These are phyloP conservation scores for Cenchrus fungigraminus DNA, from an alignment of 176 grass and related monocot genomes.

Conservation along the genomic window DNA sequence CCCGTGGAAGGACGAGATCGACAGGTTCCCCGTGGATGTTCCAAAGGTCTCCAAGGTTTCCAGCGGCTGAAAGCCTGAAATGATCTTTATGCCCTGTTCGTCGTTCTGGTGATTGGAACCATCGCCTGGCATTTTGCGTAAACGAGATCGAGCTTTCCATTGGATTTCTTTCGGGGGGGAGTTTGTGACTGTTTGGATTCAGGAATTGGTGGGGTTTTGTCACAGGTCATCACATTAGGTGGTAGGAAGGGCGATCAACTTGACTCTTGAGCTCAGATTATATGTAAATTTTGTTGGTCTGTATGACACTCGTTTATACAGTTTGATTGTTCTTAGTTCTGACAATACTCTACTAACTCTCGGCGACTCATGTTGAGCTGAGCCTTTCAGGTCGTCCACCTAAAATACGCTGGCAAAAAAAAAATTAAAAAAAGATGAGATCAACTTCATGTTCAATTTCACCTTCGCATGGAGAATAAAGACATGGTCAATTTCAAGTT, in stretches of 20 bases:
- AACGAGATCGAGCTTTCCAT: no score
- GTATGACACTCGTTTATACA: background rate
- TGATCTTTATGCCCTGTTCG: background rate
- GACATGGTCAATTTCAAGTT: background rate
- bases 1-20: constrained; percentile 92
- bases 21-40: constrained; percentile 66
- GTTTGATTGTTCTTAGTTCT: background rate
- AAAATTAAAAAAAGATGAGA: no score
- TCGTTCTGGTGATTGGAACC: background rate
- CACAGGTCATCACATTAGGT: background rate
- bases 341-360: no score
- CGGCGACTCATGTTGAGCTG: no score
- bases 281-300: background rate
- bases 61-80: constrained; percentile 22
- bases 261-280: background rate
- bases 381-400: no score
- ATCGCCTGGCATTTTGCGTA: no score
- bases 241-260: background rate
- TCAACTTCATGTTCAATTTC: background rate
- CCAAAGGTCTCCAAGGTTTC: constrained; percentile 56
- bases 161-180: no score
- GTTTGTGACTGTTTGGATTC: constrained; percentile 3
- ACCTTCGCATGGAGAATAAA: background rate
- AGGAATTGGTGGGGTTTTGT: background rate
- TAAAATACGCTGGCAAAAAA: no score